These are phyloP conservation scores for Leishmania martiniquensis DNA, from an alignment of 208 protist genomes.

Conservation along the genomic window DNA sequence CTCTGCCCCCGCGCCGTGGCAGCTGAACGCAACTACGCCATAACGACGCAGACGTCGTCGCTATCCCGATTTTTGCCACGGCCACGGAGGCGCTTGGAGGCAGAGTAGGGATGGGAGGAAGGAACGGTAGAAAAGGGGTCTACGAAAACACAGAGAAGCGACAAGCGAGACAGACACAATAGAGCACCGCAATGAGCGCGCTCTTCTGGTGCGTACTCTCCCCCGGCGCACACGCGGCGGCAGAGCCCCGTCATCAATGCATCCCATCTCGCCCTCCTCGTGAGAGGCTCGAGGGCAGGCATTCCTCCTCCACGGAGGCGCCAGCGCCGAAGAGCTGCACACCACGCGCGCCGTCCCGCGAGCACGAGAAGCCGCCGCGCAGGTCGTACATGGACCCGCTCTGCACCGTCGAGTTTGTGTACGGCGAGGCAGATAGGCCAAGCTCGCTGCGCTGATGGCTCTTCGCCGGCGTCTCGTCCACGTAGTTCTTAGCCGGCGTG, in stretches of 20 bases:
- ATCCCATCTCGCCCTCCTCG: not conserved
- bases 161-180: not conserved
- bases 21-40: not conserved
- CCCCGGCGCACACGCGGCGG: not conserved
- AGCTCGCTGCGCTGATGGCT: constrained; percentile 50
- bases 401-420: constrained; percentile 30
- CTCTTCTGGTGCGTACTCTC: not conserved
- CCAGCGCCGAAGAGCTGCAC: constrained; percentile 31
- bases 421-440: constrained; percentile 49
- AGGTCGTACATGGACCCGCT: constrained; percentile 38
- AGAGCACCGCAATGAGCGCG: not conserved
- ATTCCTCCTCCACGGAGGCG: constrained; percentile 30
- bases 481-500: constrained; percentile 53
- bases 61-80: not conserved
- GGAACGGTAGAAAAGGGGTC: not conserved
- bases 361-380: constrained; percentile 33
- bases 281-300: not conserved
- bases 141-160: not conserved
- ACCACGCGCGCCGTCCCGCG: constrained; percentile 21
- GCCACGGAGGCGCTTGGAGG: not conserved
- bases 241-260: not conserved
- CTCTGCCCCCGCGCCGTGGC: not conserved
- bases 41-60: not conserved
- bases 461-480: constrained; percentile 38
- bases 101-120: not conserved